Evolutionary conservation across 148 eudicot genomes (phyloP), one percentile per base, ranked within the genome.

Genomic region (Pharnaceum exiguum): DNA sequence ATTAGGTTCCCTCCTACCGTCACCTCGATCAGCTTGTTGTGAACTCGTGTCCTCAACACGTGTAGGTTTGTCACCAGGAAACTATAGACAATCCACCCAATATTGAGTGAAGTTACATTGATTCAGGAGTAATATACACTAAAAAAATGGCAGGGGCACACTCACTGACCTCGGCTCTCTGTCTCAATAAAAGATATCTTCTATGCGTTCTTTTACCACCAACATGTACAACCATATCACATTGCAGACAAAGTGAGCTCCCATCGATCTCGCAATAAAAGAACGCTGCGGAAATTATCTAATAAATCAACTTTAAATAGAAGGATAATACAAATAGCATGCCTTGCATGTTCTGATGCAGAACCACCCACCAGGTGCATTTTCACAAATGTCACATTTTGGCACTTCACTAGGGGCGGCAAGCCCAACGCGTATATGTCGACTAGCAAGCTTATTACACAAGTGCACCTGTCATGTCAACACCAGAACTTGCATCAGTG

Each of bases 211-310:
- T 79, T 78, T 90, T 90, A 56, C 95, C 95, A 10, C 87, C 95
- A 63, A 90, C 95, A 71, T 90, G 97, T 46, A 86, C 96, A 55
- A 75, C 75, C 97, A 84, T 90, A 79, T 90, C 97, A 57, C 97
- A 90, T 76, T 90, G 95, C 76, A 86, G 76, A 69, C 95, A 90
- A 45, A 90, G 97, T n/a, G 97, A 90, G 72, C 82, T 90, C 57
- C 97, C 97, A 66, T 90, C 97, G 55, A 90, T 71, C 74, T 87
- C 95, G 67, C 97, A 90, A 57, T 83, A 90, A 69, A 90, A 90
- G 81, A 83, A 90, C 48, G 97, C 97, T 90, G 75, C 71, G 75
- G 10, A 59, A 2, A 42, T 39, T 55, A 25, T 57, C 43, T 36
- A 62, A 57, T 35, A 45, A 70, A 74, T 68, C 55, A 44, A 29